Conservation (phyloP, 2,329 filamentous ascomycete genomes). For the Verticillium isaacii region DNA sequence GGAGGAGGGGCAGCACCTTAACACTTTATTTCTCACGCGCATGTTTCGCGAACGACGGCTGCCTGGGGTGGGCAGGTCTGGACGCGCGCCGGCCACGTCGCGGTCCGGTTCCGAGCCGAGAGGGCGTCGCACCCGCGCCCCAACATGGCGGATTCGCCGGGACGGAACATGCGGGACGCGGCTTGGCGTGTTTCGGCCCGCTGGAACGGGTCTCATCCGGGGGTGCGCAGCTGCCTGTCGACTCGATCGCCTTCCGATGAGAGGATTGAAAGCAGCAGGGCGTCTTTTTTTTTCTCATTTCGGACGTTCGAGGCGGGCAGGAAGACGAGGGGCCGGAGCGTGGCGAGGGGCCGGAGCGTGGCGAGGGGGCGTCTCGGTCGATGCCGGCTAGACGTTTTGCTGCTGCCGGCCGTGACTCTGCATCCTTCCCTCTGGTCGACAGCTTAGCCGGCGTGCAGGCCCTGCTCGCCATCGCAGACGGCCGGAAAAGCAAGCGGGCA, state of each 20-base stretch:
- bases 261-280: not conserved
- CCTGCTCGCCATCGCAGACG: too few species aligned
- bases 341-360: too few species aligned
- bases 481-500: too few species aligned
- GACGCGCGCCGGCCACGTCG: too few species aligned
- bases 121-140: too few species aligned
- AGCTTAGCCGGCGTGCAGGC: too few species aligned
- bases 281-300: not conserved
- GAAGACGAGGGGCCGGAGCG: not conserved
- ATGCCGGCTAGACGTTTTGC: not conserved
- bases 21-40: too few species aligned
- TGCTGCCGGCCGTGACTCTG: not conserved
- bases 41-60: too few species aligned
- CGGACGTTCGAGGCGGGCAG: not conserved
- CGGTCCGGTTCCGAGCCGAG: too few species aligned
- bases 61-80: too few species aligned
- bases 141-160: not conserved
- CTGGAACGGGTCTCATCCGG: not conserved
- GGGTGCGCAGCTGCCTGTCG: not conserved
- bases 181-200: not conserved
- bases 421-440: not conserved
- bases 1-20: too few species aligned
- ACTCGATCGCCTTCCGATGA: not conserved
- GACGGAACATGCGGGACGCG: not conserved
- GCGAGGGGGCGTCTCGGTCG: too few species aligned